These are phyloP conservation scores for Bauhinia variegata DNA, from an alignment of 306 rosid genomes.

Conservation along the genomic window DNA sequence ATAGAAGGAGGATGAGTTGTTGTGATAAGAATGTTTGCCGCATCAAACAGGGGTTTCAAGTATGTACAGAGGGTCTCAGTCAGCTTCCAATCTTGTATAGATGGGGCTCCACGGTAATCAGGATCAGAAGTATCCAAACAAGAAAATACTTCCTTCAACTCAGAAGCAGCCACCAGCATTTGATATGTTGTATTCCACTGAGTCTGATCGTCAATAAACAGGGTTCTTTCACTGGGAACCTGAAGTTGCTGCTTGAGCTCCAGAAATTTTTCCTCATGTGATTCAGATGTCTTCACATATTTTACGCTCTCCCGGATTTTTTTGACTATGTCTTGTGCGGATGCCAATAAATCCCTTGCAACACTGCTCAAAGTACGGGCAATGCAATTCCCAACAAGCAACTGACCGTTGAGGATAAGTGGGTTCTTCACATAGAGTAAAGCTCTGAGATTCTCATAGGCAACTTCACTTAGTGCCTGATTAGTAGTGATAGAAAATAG, in stretches of 20 bases:
- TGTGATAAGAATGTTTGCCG: conserved; percentile 67
- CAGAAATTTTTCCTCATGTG: conserved; percentile 79
- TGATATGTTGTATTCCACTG: conserved; percentile 91
- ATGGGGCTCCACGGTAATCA: conserved; percentile 74
- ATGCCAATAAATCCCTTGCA: conserved; percentile 66
- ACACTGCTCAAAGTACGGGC: conserved; percentile 73
- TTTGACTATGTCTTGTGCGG: conserved; percentile 51
- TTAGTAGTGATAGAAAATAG: conserved; percentile 76
- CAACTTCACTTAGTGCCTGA: conserved; percentile 51
- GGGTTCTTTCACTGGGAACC: conserved; percentile 80
- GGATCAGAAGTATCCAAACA: conserved; percentile 86
- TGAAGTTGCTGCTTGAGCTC: conserved; percentile 84
- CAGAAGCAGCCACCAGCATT: conserved; percentile 84
- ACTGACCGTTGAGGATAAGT: conserved; percentile 75
- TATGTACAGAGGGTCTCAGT: conserved; percentile 71
- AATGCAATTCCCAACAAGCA: conserved; percentile 77
- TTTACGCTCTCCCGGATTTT: conserved; percentile 82
- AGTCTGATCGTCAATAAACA: conserved; percentile 76
- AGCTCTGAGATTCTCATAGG: conserved; percentile 75
- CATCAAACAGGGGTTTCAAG: conserved; percentile 78
- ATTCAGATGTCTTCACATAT: conserved; percentile 86
- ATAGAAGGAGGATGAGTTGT: conserved; percentile 68
- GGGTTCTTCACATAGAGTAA: conserved; percentile 78
- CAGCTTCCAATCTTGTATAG: conserved; percentile 83
- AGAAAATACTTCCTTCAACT: conserved; percentile 80